Conservation (phyloP, 129 eudicot species). For the Scalesia atractyloides region DNA sequence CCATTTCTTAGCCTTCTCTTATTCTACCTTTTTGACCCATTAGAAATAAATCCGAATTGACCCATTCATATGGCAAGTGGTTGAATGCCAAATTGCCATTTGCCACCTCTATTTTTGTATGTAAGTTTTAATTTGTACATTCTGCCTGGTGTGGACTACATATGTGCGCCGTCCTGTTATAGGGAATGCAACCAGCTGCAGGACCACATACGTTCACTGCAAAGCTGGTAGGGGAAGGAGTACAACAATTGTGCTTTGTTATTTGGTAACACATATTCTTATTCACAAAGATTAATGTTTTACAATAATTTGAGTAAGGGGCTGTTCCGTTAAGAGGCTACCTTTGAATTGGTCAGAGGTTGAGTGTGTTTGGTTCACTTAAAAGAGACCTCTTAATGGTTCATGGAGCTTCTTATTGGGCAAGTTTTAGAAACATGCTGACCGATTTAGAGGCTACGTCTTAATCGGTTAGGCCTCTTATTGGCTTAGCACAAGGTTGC, state of each 20-base stretch:
- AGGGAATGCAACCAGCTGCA: constrained; percentile 67
- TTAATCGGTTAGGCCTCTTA: too few relatives aligned
- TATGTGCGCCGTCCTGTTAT: constrained; percentile 4
- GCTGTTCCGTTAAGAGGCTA: too few relatives aligned
- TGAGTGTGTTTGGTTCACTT: too few relatives aligned
- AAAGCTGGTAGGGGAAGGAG: constrained; percentile 97
- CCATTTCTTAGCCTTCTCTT: background rate
- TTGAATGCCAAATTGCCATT: background rate
- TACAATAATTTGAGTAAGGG: background rate
- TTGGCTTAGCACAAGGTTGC: too few relatives aligned
- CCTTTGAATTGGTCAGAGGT: too few relatives aligned
- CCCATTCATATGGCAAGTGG: background rate
- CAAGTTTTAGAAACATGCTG: too few relatives aligned
- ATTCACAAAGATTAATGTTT: background rate
- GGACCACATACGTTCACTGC: constrained; percentile 85
- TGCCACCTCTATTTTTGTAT: background rate
- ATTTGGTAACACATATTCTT: constrained; percentile 51
- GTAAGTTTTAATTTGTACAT: background rate
- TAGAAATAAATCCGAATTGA: background rate
- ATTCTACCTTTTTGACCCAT: background rate
- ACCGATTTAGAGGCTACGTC: too few relatives aligned
- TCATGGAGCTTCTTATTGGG: too few relatives aligned
- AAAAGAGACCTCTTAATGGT: too few relatives aligned
- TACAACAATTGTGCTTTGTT: constrained; percentile 87
- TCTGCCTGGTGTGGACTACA: background rate